phyloP scores from a whole-genome alignment of 2,329 filamentous ascomycete genomes.

The Didymosphaeria variabile region DNA sequence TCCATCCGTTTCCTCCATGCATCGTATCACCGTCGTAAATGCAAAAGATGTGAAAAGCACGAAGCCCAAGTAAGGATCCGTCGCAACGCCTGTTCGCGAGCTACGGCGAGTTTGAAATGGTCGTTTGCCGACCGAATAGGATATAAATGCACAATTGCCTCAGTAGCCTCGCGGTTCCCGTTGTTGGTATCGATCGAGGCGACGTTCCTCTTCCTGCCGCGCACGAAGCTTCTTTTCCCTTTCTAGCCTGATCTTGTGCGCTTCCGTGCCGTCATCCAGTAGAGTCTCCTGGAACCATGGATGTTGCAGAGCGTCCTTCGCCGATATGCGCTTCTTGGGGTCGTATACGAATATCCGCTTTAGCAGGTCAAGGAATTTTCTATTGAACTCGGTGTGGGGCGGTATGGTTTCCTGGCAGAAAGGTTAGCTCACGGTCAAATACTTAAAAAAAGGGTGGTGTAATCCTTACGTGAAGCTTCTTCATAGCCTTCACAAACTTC shows the following conservation, averaged over 20 bases:
- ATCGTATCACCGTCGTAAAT: slow-evolving; percentile 52
- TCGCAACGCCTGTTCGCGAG: neutral
- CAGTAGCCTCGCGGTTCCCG: slow-evolving; percentile 32
- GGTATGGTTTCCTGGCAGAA: slow-evolving; percentile 67
- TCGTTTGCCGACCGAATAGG: neutral
- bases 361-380: slow-evolving; percentile 69
- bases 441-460: neutral
- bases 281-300: slow-evolving; percentile 72
- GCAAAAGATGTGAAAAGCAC: slow-evolving; percentile 46
- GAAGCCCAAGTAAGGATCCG: slow-evolving; percentile 15
- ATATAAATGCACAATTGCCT: slow-evolving; percentile 10
- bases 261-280: slow-evolving; percentile 72
- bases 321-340: slow-evolving; percentile 70
- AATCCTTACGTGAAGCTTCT: slow-evolving; percentile 63
- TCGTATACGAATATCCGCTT: slow-evolving; percentile 73
- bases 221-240: slow-evolving; percentile 46
- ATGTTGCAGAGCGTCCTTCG: slow-evolving; percentile 71
- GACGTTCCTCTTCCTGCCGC: slow-evolving; percentile 42
- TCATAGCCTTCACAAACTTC: slow-evolving; percentile 76
- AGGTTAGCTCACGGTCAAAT: slow-evolving; percentile 20
- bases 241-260: slow-evolving; percentile 64
- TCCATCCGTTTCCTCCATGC: slow-evolving; percentile 38
- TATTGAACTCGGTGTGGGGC: slow-evolving; percentile 66
- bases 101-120: neutral
- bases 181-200: slow-evolving; percentile 32